Evolutionary conservation across 495 filamentous ascomycete species (phyloP), one percentile per base, ranked within the genome.

Genomic region (Ascobolus immersus): DNA sequence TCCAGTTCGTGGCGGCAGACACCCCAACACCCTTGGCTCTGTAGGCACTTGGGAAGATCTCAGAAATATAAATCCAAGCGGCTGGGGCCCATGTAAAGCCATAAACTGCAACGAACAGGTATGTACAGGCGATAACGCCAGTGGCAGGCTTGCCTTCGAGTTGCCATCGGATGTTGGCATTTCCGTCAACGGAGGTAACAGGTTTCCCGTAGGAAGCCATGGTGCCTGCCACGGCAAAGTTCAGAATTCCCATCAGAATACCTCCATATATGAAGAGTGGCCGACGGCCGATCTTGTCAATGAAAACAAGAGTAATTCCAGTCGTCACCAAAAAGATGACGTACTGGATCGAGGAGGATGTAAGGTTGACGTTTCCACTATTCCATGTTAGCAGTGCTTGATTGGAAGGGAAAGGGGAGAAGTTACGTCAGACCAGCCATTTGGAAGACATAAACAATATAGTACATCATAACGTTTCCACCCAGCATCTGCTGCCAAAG

Each of bases 381-480:
- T n/a, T n/a, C n/a, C n/a, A n/a, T n/a, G n/a, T n/a, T n/a, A n/a
- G n/a, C n/a, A n/a, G n/a, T n/a, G n/a, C n/a, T n/a, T n/a, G n/a
- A n/a, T n/a, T n/a, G n/a, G n/a, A n/a, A n/a, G n/a, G n/a, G n/a
- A n/a, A n/a, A n/a, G n/a, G n/a, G n/a, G n/a, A n/a, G n/a, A n/a
- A n/a, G n/a, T n/a, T n/a, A n/a, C n/a, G 56, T 58, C 0, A 72
- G 52, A 11, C 72, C 71, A 10, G 72, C 70, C 72, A 76, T 77
- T 15, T 66, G 64, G 41, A 76, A 77, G 40, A 77, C 60, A 31
- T 78, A 77, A 14, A 61, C 57, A 19, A 64, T 62, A 36, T 62
- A 63, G 49, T 61, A 63, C 66, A 79, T 78, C 73, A 81, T 81
- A 9, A 79, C 73, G 46, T 80, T 82, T 71, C 79, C 79, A 10